phyloP scores from a whole-genome alignment of 768 basidiomycete species.

The Gloeopeniophorella convolvens region DNA sequence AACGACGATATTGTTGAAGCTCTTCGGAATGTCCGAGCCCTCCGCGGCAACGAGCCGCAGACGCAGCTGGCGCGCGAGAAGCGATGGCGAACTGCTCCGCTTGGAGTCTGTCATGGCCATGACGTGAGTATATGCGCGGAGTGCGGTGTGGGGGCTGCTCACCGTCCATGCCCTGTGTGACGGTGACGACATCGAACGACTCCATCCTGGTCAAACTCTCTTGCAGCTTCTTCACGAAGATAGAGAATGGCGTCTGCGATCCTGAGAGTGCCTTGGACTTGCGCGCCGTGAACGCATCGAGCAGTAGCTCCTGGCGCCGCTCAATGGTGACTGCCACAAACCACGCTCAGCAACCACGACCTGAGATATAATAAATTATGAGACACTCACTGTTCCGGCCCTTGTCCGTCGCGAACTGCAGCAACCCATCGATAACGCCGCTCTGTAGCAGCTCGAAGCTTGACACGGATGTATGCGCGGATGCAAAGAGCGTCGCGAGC shows the following conservation, averaged over 20 bases:
- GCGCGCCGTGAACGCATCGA: slow-evolving; percentile 66
- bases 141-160: slow-evolving; percentile 21
- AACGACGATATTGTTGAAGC: slow-evolving; percentile 84
- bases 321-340: slow-evolving; percentile 46
- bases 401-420: slow-evolving; percentile 73
- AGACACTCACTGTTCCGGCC: slow-evolving; percentile 46
- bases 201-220: slow-evolving; percentile 95
- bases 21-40: slow-evolving; percentile 81
- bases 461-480: slow-evolving; percentile 73
- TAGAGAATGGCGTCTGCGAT: slow-evolving; percentile 55
- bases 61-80: slow-evolving; percentile 88
- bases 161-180: slow-evolving; percentile 80
- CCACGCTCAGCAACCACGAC: too few relatives aligned
- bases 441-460: slow-evolving; percentile 95
- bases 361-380: slow-evolving; percentile 1
- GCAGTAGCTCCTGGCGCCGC: slow-evolving; percentile 69
- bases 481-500: slow-evolving; percentile 76
- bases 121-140: not conserved
- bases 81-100: slow-evolving; percentile 73
- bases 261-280: slow-evolving; percentile 37
- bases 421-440: slow-evolving; percentile 81
- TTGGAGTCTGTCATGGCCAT: slow-evolving; percentile 58
- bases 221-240: slow-evolving; percentile 92
- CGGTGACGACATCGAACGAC: slow-evolving; percentile 89
- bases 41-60: slow-evolving; percentile 87